phyloP scores from a whole-genome alignment of 306 rosid genomes.

The Rosa rugosa region DNA sequence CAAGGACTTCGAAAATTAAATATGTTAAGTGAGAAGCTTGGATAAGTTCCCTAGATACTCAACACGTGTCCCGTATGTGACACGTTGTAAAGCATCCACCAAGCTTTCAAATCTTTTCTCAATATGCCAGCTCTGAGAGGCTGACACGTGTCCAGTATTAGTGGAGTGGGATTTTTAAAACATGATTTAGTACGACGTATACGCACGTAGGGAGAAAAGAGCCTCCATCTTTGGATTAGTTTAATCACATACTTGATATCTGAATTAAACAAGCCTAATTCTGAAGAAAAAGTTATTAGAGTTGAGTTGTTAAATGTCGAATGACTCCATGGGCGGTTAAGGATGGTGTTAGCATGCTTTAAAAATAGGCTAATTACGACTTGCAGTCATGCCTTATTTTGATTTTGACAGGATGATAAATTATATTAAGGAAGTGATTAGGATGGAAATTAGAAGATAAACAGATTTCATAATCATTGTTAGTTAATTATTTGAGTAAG shows the following conservation, averaged over 20 bases:
- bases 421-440: slow-evolving; percentile 10
- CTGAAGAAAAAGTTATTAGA: slow-evolving; percentile 6
- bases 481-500: not conserved
- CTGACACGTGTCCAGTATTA: no score
- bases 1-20: no score
- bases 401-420: slow-evolving; percentile 31
- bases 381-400: slow-evolving; percentile 6
- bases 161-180: not conserved
- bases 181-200: not conserved
- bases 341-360: not conserved
- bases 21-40: not conserved
- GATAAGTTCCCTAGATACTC: not conserved
- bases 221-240: slow-evolving; percentile 6
- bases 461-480: not conserved
- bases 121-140: not conserved
- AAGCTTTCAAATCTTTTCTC: not conserved
- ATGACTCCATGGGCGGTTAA: slow-evolving; percentile 37
- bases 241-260: not conserved
- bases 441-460: not conserved
- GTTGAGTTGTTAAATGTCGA: slow-evolving; percentile 32
- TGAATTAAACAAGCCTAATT: slow-evolving; percentile 16
- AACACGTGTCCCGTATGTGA: slow-evolving; percentile 11
- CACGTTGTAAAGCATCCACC: slow-evolving; percentile 28
- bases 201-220: slow-evolving; percentile 12
- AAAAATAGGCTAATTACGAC: not conserved